Evolutionary conservation across 306 rosid genomes (phyloP), one percentile per base, ranked within the genome.

Genomic region (Trifolium repens): DNA sequence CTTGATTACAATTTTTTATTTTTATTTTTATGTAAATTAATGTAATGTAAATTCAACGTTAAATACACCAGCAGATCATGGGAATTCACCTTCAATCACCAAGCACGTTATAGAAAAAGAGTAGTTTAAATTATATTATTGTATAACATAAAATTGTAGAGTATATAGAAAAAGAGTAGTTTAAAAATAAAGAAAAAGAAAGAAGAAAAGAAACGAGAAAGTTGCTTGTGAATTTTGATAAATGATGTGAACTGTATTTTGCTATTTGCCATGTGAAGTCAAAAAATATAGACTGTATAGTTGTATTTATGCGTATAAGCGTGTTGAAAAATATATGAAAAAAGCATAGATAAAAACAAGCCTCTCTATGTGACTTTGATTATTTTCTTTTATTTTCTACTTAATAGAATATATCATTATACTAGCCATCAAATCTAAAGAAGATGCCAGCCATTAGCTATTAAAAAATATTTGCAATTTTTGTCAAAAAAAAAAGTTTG

Each of bases 231-330:
- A 44, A 22, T 53, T 19, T 32, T 52, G 43, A 44, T 22, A 35
- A 69, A 69, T 55, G n/a, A n/a, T n/a, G n/a, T n/a, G 80, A 80
- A 69, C 71, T 59, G 74, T 62, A 50, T 40, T 32, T 32, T 32
- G 35, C 6, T 32, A 32, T 32, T 26, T n/a, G 47, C 52, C 67
- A 65, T 69, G 73, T 69, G 81, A 78, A 77, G 75, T 69, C 83
- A 80, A 80, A 84, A 72, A 10, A 32, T 32, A 32, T 32, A 32
- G 35, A 32, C 35, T 32, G 57, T 49, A 64, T 69, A 74, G 77
- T 55, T 77, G 87, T 84, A 69, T 69, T 57, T 9, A 8, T 30
- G 76, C 72, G 75, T 69, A 69, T 43, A 84, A 77, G 82, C 85
- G 88, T 50, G 88, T 84, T 84, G 88, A 84, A 77, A 37, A 14